These are phyloP conservation scores for Fusarium oxysporum DNA, from an alignment of 2,329 filamentous ascomycete species.

Conservation along the genomic window DNA sequence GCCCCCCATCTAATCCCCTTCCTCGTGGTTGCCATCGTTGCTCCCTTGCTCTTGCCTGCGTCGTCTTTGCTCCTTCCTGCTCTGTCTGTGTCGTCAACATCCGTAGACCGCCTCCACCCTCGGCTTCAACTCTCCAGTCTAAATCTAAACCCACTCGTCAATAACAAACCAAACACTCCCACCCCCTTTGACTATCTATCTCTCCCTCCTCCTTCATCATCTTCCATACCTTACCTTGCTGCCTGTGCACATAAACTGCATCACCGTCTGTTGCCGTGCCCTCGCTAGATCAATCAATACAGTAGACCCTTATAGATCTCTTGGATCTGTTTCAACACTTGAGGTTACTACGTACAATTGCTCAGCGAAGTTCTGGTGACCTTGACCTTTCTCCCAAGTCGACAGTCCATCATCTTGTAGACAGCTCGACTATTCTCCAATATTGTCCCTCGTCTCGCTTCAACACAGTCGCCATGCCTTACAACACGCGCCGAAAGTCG, in stretches of 20 bases:
- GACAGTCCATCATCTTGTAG: conserved; percentile 30
- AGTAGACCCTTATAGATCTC: conserved; percentile 31
- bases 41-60: conserved; percentile 36
- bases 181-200: conserved; percentile 31
- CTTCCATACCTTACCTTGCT: not conserved
- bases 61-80: conserved; percentile 16
- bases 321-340: conserved; percentile 28
- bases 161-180: conserved; percentile 42
- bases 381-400: conserved; percentile 32
- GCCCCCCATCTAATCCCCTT: conserved; percentile 38
- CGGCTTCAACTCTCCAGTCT: conserved; percentile 35
- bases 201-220: conserved; percentile 23
- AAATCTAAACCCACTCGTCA: conserved; percentile 31
- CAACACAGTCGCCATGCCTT: conserved; percentile 72
- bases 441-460: conserved; percentile 14
- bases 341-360: conserved; percentile 31
- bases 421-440: conserved; percentile 14
- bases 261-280: conserved; percentile 7
- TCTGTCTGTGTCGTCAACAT: conserved; percentile 39
- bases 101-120: conserved; percentile 46
- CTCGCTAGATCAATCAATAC: conserved; percentile 32
- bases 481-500: conserved; percentile 97
- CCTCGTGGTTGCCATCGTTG: conserved; percentile 34
- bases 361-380: conserved; percentile 33
- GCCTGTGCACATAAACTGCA: conserved; percentile 21